Base-by-base conservation (phyloP, 2,329 filamentous ascomycete genomes). In the Leptographium radiaticola region DNA sequence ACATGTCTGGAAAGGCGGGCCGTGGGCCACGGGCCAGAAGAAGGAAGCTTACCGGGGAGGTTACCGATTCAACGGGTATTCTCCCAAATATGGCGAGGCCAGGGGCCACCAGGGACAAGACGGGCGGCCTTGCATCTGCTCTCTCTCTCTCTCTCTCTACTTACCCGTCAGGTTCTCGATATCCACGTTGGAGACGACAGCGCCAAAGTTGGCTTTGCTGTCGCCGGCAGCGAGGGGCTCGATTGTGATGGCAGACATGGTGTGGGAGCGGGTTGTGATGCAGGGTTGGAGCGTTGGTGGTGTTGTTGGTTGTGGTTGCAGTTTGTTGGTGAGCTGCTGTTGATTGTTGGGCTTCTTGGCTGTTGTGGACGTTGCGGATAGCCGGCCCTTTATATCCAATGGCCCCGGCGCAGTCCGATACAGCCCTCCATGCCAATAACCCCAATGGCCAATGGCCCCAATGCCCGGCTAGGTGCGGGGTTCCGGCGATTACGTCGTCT, bases 161-260 rank as follows among this genome's bases (percentile, higher is more conserved):
- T 71, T 75, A 83, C 80, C 78, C 51, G 72, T 77, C 47, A 87
- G 67, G 52, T 78, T 76, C 62, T 86, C 80, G 43, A 86, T 67
- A 60, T 85, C 74, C 40, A 76, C 70, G 47, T 80, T 77, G 40
- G 71, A 68, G 57, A 85, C 71, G 31, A 76, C 64, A 11, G 80
- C 82, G 1, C 83, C 83, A 54, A 87, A 83, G 62, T 81, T 71
- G 56, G 81, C 53, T 42, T 56, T 55, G 20, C 57, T 59, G 55
- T 56, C 53, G 31, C 57, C 55, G 4, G 36, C 34, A 15, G 49
- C 20, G 30, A 61, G 44, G 20, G 59, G 58, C 12, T 47, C 16
- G 38, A 60, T 49, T 33, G 52, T 45, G 51, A 60, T 55, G n/a
- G 57, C 44, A 45, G 59, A 59, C 59, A 61, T 61, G 39, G 38